Evolutionary conservation across 257 asterid species (phyloP).

Genomic region (Osmanthus fragrans): DNA sequence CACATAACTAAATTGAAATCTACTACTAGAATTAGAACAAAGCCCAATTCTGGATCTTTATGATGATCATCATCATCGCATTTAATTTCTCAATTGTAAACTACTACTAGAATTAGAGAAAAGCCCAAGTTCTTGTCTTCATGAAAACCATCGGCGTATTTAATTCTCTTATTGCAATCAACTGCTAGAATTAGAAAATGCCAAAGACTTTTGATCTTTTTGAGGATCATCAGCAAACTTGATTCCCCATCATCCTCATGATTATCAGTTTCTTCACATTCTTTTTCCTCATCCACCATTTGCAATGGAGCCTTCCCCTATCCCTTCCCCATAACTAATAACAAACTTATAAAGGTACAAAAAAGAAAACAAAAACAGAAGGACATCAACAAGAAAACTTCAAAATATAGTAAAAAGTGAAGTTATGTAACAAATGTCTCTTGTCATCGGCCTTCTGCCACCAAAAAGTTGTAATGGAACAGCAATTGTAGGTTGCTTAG

Average conservation of each 20-base stretch:
- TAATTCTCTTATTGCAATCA: background rate
- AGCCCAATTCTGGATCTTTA: background rate
- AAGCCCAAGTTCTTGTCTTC: background rate
- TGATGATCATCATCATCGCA: background rate
- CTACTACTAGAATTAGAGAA: background rate
- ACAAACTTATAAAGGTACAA: too few species aligned
- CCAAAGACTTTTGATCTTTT: background rate
- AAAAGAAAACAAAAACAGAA: too few species aligned
- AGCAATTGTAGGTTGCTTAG: background rate
- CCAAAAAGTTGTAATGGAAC: background rate
- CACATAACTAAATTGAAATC: background rate
- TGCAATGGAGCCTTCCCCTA: background rate
- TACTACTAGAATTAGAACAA: background rate
- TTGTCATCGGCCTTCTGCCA: background rate
- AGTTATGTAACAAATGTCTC: background rate
- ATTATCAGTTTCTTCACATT: background rate
- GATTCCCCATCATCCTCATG: background rate
- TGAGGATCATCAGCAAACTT: background rate
- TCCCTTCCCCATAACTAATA: background rate
- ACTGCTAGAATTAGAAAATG: background rate
- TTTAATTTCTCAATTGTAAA: background rate
- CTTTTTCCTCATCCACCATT: background rate
- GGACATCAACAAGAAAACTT: background rate
- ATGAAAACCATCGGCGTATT: background rate
- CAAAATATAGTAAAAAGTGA: background rate